phyloP scores from a whole-genome alignment of 179 eudicot genomes.

The Silene noctiflora region DNA sequence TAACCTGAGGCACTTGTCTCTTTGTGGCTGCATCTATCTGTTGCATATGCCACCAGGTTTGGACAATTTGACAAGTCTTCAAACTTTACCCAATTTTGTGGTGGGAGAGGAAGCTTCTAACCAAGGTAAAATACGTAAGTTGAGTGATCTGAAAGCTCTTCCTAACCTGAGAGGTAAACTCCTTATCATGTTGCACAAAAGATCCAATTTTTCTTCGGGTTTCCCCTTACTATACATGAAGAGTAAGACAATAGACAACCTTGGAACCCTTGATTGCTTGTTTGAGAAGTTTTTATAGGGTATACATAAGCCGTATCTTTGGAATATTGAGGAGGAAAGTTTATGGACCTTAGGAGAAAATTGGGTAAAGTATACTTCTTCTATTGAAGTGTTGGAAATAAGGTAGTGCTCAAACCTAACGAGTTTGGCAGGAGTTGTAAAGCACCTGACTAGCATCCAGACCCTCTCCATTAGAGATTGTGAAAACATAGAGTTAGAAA shows the following conservation, averaged over 20 bases:
- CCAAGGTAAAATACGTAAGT: not conserved
- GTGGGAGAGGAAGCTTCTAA: not conserved
- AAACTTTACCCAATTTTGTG: not conserved
- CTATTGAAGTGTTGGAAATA: too few species aligned
- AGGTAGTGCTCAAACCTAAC: not conserved
- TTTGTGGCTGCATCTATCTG: not conserved
- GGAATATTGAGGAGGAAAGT: too few species aligned
- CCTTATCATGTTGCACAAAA: not conserved
- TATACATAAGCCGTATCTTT: too few species aligned
- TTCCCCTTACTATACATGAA: too few species aligned
- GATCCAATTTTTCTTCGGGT: not conserved
- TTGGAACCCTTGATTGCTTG: too few species aligned
- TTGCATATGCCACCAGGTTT: conserved; percentile 11
- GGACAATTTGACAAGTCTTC: not conserved
- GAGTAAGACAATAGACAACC: too few species aligned
- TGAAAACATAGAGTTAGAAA: not conserved
- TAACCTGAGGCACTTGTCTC: not conserved
- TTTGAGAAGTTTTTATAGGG: too few species aligned
- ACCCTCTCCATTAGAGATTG: not conserved
- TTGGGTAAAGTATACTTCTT: too few species aligned
- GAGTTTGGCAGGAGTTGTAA: not conserved
- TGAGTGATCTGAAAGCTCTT: too few species aligned
- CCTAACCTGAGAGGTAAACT: conserved; percentile 8
- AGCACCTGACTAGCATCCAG: not conserved
- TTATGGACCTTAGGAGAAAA: too few species aligned